These are phyloP conservation scores for Colletotrichum scovillei DNA, from an alignment of 2,329 filamentous ascomycete genomes.

Conservation along the genomic window DNA sequence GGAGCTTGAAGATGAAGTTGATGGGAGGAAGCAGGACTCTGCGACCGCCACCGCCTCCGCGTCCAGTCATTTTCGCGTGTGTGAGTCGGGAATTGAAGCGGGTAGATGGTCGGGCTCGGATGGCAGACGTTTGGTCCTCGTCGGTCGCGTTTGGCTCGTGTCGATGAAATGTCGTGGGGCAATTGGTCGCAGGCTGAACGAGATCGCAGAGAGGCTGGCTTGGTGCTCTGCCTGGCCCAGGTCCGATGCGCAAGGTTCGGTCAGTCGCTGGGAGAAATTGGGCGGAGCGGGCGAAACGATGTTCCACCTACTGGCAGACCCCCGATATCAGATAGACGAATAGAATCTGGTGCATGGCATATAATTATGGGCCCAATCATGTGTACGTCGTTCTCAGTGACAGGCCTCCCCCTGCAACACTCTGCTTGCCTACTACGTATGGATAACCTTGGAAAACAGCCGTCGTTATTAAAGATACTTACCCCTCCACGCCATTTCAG, in stretches of 20 bases:
- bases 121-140: not conserved
- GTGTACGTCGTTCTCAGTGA: not conserved
- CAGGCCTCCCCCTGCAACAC: not conserved
- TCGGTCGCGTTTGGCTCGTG: not conserved
- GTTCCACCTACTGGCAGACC: not conserved
- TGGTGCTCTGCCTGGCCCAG: slow-evolving; percentile 2
- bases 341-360: not conserved
- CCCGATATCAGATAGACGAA: not conserved
- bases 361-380: not conserved
- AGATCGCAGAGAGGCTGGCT: slow-evolving; percentile 13
- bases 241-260: slow-evolving; percentile 3
- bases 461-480: not conserved
- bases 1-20: slow-evolving; percentile 76
- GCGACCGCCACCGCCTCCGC: slow-evolving; percentile 69
- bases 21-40: slow-evolving; percentile 71
- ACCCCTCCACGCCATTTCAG: not conserved
- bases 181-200: slow-evolving; percentile 3
- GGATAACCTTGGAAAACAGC: not conserved
- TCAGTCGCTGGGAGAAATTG: slow-evolving; percentile 3
- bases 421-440: not conserved
- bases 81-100: not conserved
- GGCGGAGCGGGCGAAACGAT: slow-evolving; percentile 26
- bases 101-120: not conserved
- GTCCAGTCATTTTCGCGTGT: slow-evolving; percentile 63
- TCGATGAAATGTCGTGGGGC: slow-evolving; percentile 4